A percentile compares a stretch with the other conserved stretches of the same genome.
Evolutionary conservation across 2,329 filamentous ascomycete genomes (phyloP).

Genomic region (Lecanicillium sp.): DNA sequence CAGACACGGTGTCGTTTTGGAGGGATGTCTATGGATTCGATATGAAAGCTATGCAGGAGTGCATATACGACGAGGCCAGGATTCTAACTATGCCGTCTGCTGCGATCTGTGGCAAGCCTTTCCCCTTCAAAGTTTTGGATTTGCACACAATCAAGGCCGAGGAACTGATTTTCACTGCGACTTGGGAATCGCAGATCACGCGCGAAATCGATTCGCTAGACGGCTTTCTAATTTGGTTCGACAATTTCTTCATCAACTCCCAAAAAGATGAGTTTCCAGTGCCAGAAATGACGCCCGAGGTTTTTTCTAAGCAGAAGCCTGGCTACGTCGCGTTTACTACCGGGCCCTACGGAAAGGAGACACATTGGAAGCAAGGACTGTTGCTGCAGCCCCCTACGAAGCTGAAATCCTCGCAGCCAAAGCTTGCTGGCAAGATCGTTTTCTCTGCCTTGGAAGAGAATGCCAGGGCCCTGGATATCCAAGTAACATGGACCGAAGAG

Average conservation of each 20-base stretch:
- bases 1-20: conserved; percentile 80
- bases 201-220: conserved; percentile 66
- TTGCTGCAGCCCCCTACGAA: conserved; percentile 60
- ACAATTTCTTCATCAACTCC: conserved; percentile 77
- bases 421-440: conserved; percentile 59
- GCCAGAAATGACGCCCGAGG: conserved; percentile 50
- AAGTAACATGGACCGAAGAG: conserved; percentile 53
- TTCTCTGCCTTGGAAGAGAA: conserved; percentile 66
- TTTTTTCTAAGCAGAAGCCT: conserved; percentile 51
- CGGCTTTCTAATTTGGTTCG: conserved; percentile 88
- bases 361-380: conserved; percentile 87
- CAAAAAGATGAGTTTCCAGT: conserved; percentile 44
- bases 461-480: conserved; percentile 61
- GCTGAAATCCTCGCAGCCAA: conserved; percentile 42
- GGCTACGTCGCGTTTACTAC: conserved; percentile 82
- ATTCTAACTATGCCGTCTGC: conserved; percentile 63
- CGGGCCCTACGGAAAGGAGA: conserved; percentile 67
- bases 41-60: conserved; percentile 83
- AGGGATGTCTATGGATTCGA: conserved; percentile 90
- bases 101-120: conserved; percentile 53
- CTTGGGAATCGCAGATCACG: conserved; percentile 57
- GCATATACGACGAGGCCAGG: conserved; percentile 75
- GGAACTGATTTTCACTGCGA: conserved; percentile 69
- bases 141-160: conserved; percentile 65
- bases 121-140: conserved; percentile 68